Conservation (phyloP, 192 early-diverging fungal genomes). For the Entomortierella parvispora region DNA sequence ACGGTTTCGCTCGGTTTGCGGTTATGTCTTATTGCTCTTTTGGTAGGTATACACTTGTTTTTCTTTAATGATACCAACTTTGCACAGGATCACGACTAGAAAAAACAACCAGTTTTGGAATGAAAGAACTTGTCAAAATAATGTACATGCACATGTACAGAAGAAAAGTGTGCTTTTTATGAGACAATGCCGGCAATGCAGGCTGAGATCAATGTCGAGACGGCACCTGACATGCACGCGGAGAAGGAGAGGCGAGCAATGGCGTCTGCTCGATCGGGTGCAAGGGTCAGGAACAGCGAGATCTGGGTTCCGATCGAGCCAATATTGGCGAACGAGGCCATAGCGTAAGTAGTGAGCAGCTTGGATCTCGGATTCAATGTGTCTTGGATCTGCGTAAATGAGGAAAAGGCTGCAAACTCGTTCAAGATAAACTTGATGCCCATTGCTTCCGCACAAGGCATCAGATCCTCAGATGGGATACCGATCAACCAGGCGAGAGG, state of each 20-base stretch:
- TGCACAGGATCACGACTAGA: too few species aligned
- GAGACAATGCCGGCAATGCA: constrained; percentile 77
- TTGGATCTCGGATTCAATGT: constrained; percentile 56
- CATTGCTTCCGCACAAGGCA: constrained; percentile 10
- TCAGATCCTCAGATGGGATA: constrained; percentile 43
- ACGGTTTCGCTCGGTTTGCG: too few species aligned
- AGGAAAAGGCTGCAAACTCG: constrained; percentile 86
- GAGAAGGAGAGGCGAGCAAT: constrained; percentile 75
- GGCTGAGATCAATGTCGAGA: constrained; percentile 81
- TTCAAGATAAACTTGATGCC: constrained; percentile 82
- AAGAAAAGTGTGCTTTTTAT: constrained; percentile 4
- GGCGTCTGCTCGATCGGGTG: constrained; percentile 72
- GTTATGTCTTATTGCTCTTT: too few species aligned
- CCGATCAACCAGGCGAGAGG: constrained; percentile 66
- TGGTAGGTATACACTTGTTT: too few species aligned
- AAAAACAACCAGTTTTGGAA: too few species aligned
- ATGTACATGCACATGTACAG: too few species aligned
- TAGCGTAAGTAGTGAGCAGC: constrained; percentile 75
- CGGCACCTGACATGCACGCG: constrained; percentile 80
- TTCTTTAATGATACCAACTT: too few species aligned
- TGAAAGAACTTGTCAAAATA: too few species aligned
- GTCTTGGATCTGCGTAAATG: constrained; percentile 51
- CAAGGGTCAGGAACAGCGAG: constrained; percentile 73
- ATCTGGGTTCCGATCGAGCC: constrained; percentile 84
- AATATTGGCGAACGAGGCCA: constrained; percentile 89